phyloP scores from a whole-genome alignment of 805 yeast genomes.

The Ogataea populi-albae region DNA sequence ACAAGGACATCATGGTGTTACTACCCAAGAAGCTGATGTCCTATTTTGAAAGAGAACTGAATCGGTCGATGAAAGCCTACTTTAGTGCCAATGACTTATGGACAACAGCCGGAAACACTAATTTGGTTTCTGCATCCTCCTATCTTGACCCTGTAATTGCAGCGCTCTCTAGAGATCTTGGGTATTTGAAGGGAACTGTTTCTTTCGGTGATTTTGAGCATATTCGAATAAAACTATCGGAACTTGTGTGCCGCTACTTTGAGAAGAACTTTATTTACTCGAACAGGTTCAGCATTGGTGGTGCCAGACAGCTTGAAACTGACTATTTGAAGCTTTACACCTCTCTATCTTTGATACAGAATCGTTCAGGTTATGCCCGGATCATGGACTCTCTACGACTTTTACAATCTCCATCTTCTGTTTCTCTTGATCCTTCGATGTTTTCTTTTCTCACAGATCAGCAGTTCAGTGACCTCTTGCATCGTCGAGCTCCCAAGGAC shows the following conservation, averaged over 20 bases:
- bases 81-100: constrained; percentile 31
- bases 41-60: constrained; percentile 37
- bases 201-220: constrained; percentile 30
- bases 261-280: constrained; percentile 38
- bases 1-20: constrained; percentile 27
- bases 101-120: constrained; percentile 14
- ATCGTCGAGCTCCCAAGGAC: constrained; percentile 9
- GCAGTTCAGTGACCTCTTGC: constrained; percentile 16
- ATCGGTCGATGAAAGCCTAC: constrained; percentile 35
- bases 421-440: neutral
- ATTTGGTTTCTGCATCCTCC: constrained; percentile 20
- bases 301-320: constrained; percentile 33
- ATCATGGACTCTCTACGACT: constrained; percentile 19
- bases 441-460: constrained; percentile 9
- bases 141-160: constrained; percentile 25
- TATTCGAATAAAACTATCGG: constrained; percentile 26
- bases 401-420: constrained; percentile 7
- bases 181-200: constrained; percentile 29
- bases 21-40: constrained; percentile 29
- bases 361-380: constrained; percentile 17
- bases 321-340: constrained; percentile 35
- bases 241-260: constrained; percentile 34
- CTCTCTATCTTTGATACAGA: constrained; percentile 22
- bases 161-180: constrained; percentile 28
- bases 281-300: constrained; percentile 33